Evolutionary conservation across 192 early-diverging fungal species (phyloP).

Genomic region (Irineochytrium annulatum): DNA sequence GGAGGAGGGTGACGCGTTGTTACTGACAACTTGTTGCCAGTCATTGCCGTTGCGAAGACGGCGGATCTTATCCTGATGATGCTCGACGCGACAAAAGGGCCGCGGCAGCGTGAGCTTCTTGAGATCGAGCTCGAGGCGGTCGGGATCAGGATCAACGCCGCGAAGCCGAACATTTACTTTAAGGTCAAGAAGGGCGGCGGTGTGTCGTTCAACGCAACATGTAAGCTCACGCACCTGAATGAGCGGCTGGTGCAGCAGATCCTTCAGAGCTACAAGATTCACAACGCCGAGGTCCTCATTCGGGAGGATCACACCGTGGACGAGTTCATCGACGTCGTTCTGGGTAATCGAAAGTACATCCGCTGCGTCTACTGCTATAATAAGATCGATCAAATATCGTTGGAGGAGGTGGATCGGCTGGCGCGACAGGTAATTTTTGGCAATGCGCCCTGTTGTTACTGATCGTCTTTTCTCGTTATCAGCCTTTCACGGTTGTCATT

Average conservation of each 20-base stretch:
- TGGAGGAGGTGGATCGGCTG: conserved; percentile 91
- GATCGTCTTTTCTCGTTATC: not conserved
- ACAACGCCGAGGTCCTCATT: conserved; percentile 95
- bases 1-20: not conserved
- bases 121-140: conserved; percentile 94
- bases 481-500: conserved; percentile 84
- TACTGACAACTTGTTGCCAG: conserved; percentile 23
- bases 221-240: conserved; percentile 78
- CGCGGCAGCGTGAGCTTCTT: conserved; percentile 74
- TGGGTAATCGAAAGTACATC: conserved; percentile 96
- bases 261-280: conserved; percentile 95
- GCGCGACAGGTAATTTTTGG: conserved; percentile 57
- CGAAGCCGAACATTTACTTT: conserved; percentile 90
- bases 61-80: conserved; percentile 97
- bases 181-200: conserved; percentile 98
- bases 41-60: conserved; percentile 95
- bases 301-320: conserved; percentile 96
- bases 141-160: conserved; percentile 88
- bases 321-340: conserved; percentile 97
- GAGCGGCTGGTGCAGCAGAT: conserved; percentile 92
- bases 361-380: conserved; percentile 92
- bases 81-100: conserved; percentile 93
- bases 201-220: conserved; percentile 88
- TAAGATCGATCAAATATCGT: conserved; percentile 93
- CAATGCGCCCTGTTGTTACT: not conserved